Evolutionary conservation across 495 filamentous ascomycete species (phyloP).

Genomic region (Xylaria castorea): DNA sequence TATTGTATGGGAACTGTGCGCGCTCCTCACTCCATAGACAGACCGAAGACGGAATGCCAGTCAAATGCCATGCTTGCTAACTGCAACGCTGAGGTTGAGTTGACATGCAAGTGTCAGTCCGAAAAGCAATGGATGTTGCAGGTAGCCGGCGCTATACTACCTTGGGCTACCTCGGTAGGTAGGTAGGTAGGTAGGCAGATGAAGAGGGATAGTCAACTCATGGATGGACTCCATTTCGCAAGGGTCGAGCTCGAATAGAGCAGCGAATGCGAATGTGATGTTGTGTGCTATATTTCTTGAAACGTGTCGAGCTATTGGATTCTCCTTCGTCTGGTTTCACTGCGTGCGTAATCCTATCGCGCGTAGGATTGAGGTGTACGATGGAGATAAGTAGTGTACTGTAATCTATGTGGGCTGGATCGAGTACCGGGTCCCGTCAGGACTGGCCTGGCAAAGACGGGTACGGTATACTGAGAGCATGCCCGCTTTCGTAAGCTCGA

Average conservation of each 20-base stretch:
- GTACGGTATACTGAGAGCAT: neutral
- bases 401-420: neutral
- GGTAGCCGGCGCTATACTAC: neutral
- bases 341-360: conserved; percentile 2
- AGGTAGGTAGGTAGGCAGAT: neutral
- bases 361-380: neutral
- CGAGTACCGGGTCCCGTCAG: neutral
- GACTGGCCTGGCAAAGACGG: neutral
- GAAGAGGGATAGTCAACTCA: neutral
- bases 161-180: neutral
- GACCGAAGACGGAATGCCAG: neutral
- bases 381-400: neutral
- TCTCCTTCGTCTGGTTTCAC: conserved; percentile 7
- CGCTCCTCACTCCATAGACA: neutral
- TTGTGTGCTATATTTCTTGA: conserved; percentile 4
- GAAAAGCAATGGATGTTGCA: neutral
- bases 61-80: neutral
- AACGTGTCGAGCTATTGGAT: conserved; percentile 12
- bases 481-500: neutral
- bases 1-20: no score
- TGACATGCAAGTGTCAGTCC: neutral
- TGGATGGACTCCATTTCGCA: conserved; percentile 5
- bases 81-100: neutral
- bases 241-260: neutral
- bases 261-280: neutral